Evolutionary conservation across 176 grass and related monocot species (phyloP), one percentile per base, ranked within the genome.

Genomic region (sorghum (Sorghum bicolor)): DNA sequence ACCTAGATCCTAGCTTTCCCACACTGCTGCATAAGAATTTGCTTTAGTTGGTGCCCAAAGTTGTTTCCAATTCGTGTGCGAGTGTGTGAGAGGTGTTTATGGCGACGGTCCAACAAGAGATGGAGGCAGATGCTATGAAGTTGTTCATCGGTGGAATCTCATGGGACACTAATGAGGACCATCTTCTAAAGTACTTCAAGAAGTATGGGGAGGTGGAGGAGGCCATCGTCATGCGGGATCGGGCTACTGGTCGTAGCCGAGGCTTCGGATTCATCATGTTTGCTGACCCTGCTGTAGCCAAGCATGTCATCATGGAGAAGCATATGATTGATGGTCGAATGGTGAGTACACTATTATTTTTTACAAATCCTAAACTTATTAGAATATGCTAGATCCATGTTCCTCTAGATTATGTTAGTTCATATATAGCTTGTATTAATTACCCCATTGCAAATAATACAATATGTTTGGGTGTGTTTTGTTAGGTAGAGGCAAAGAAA

Each of bases 151-250:
- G 90, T 50, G 95, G 95, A 79, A 98, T 98, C 87, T 98, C 95
- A 30, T 98, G 95, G 95, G 92, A 98, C 70, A 98, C 95, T 78
- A 98, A 91, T 76, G 95, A 98, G 63, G 95, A 98, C 29, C 86
- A 87, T 41, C 90, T 98, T 40, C 74, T 88, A 10, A 91, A 95
- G 67, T 95, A 98, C 86, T 98, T 98, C 43, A 76, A 85, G 64
- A 92, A 86, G 74, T 98, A 86, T 33, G 95, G 95, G 12, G 92
- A 93, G 86, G 95, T 98, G 73, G 90, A 92, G 75, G 95, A 98
- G 77, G 90, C 90, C 33, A 89, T 98, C 57, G 84, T 98, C 79
- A 98, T 98, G 92, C 90, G 88, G 28, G 92, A 98, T 58, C 75
- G 90, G 66, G 84, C 84, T 75, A 98, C 95, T 36, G 89, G 95